Evolutionary conservation across 495 filamentous ascomycete species (phyloP), one percentile per base, ranked within the genome.

Genomic region (Corynascus novoguineensis): DNA sequence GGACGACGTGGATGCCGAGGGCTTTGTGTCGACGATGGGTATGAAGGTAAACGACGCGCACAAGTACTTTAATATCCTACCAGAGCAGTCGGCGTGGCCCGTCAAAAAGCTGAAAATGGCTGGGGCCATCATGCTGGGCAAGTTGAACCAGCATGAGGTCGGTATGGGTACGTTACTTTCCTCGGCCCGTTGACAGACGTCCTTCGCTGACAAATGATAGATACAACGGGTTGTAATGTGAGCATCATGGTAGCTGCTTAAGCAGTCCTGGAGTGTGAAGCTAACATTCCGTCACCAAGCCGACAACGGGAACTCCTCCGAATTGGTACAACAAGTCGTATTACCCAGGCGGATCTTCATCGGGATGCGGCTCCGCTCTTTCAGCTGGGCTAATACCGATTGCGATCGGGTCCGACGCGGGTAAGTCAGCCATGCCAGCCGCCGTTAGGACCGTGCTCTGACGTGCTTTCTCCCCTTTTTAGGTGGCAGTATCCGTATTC

Each of bases 101-200:
- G 82, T 91, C 22, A 76, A 75, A 67, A 82, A 88, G 72, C 81
- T 87, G 73, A 76, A 86, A 61, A 86, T 93, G 44, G 84, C 83
- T 0, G 92, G 92, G 1, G 91, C 85, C 11, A 79, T 97, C 38
- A 76, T 96, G 19, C 68, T 96, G 50, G 92, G 90, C 12, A 96
- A 95, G 72, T 79, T 84, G 27, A 92, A 83, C 38, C 96, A 97
- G 92, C 91, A 97, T 70, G 92, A 97, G 72, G 68, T 95, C 7
- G 92, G 92, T 3, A 71, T 70, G 52, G 66, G 64, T 64, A 34
- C 44, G 60, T 58, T 21, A 5, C 9, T 19, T 17, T 19, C 6
- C 2, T 35, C 6, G 0, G 22, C 15, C 1, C 14, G 15, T 44
- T 3, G 2, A 4, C 11, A 34, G 15, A 21, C 25, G 21, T 25